Percentiles rank a stretch among this genome's conserved stretches.
Evolutionary conservation across 345 rosid genomes (phyloP).

Genomic region (Brassica napus): Da-Ae NC_063448.1:53722001-53722500

Average conservation of each 20-base stretch:
- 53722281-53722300: conserved; percentile 75
- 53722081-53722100: too few species aligned
- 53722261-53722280: conserved; percentile 67
- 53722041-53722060: neutral
- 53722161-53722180: neutral
- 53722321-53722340: conserved; percentile 51
- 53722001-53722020: too few species aligned
- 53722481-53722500: conserved; percentile 21
- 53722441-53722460: conserved; percentile 62
- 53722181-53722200: neutral
- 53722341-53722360: conserved; percentile 70
- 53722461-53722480: conserved; percentile 40
- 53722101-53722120: too few species aligned
- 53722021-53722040: neutral
- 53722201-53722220: conserved; percentile 57
- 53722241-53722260: conserved; percentile 48
- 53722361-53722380: conserved; percentile 51
- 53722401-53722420: conserved; percentile 60
- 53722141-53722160: neutral
- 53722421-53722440: conserved; percentile 67
- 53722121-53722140: too few species aligned
- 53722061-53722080: too few species aligned
- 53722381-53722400: conserved; percentile 43
- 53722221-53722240: conserved; percentile 51
- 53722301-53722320: conserved; percentile 42